A percentile compares a stretch with the other conserved stretches of the same genome.
Evolutionary conservation across 2,329 filamentous ascomycete genomes (phyloP).

Genomic region (Penicillium thymicola): DNA sequence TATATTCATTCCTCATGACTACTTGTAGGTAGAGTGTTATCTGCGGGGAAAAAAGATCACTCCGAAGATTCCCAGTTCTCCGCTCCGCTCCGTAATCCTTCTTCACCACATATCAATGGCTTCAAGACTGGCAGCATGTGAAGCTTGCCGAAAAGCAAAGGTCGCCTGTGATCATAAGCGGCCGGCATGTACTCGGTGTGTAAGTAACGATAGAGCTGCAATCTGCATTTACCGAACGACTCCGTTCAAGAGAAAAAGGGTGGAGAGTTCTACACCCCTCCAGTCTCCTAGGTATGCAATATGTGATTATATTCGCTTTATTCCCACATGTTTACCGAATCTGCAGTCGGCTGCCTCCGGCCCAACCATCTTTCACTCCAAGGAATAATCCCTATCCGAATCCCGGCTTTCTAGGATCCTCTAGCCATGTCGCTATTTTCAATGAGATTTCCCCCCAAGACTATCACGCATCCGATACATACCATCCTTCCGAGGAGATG

Average conservation of each 20-base stretch:
- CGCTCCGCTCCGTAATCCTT: slow-evolving; percentile 11
- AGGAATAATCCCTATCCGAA: slow-evolving; percentile 28
- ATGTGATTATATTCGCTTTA: not conserved
- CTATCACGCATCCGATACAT: slow-evolving; percentile 8
- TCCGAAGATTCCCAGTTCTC: slow-evolving; percentile 14
- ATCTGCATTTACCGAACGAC: slow-evolving; percentile 28
- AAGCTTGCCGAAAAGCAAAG: slow-evolving; percentile 25
- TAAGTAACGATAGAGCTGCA: slow-evolving; percentile 10
- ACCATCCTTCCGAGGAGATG: not conserved
- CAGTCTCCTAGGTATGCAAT: slow-evolving; percentile 6
- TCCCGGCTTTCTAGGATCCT: slow-evolving; percentile 28
- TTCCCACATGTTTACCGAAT: not conserved
- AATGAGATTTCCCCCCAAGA: slow-evolving; percentile 24
- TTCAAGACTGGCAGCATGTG: slow-evolving; percentile 24
- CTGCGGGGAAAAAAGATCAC: not conserved
- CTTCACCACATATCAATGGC: slow-evolving; percentile 15
- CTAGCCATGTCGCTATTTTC: slow-evolving; percentile 30
- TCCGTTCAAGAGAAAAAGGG: slow-evolving; percentile 24
- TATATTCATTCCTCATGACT: not conserved
- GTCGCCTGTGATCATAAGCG: slow-evolving; percentile 24
- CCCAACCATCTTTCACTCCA: slow-evolving; percentile 19
- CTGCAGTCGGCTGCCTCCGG: slow-evolving; percentile 14
- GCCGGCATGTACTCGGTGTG: slow-evolving; percentile 23
- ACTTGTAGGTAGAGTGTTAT: not conserved
- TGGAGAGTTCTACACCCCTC: slow-evolving; percentile 14